Conservation (phyloP, 305 asterid species). For the Andrographis paniculata region DNA sequence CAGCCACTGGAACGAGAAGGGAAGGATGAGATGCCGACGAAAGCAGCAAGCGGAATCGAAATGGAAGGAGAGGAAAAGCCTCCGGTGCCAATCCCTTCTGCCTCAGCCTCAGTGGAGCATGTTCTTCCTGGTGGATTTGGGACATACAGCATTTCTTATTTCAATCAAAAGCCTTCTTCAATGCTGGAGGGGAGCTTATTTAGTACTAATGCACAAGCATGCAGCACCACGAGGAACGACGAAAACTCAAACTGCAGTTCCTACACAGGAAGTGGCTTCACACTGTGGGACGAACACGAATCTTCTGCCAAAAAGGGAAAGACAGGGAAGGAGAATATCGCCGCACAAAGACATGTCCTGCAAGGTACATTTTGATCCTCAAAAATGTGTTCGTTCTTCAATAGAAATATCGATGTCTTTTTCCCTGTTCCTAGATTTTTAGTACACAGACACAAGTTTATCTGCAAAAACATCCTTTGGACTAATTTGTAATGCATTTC, state of each 20-base stretch:
- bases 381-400: too few relatives aligned
- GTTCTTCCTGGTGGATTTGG: constrained; percentile 83
- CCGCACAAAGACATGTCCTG: constrained; percentile 40
- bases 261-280: constrained; percentile 72
- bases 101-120: constrained; percentile 45
- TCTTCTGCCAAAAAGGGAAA: constrained; percentile 85
- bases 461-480: too few relatives aligned
- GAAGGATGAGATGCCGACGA: constrained; percentile 23
- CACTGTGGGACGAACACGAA: constrained; percentile 90
- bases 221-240: constrained; percentile 44
- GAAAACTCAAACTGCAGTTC: constrained; percentile 74
- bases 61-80: constrained; percentile 39
- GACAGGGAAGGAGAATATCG: constrained; percentile 99
- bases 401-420: too few relatives aligned
- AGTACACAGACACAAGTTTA: too few relatives aligned
- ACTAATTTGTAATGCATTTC: background rate
- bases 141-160: constrained; percentile 71
- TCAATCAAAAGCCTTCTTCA: constrained; percentile 42
- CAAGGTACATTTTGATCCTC: constrained; percentile 36
- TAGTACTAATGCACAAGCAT: constrained; percentile 43
- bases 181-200: constrained; percentile 49
- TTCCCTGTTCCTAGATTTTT: too few relatives aligned
- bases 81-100: constrained; percentile 30
- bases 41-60: constrained; percentile 44
- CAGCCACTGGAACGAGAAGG: constrained; percentile 78